Percentiles rank a stretch among this genome's conserved stretches.
Evolutionary conservation across 371 early-diverging fungal species (phyloP).

Genomic region (Entomophthora muscae): DNA sequence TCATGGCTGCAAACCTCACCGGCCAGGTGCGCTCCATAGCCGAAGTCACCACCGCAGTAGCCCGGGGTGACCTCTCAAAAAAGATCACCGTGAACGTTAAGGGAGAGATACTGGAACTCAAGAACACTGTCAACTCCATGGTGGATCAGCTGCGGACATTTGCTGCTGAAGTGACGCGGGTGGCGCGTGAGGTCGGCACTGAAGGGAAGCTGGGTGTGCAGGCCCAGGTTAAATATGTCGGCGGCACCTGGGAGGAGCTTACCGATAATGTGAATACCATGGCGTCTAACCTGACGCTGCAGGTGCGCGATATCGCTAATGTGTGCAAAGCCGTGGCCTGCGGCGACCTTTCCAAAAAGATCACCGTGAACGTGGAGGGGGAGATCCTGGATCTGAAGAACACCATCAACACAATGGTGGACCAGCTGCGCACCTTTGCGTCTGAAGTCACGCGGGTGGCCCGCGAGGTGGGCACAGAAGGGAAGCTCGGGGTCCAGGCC

Average conservation of each 20-base stretch:
- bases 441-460: constrained; percentile 37
- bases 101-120: constrained; percentile 32
- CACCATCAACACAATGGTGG: constrained; percentile 30
- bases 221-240: constrained; percentile 36
- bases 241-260: constrained; percentile 37
- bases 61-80: constrained; percentile 25
- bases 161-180: constrained; percentile 29
- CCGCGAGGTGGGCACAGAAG: constrained; percentile 41
- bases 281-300: constrained; percentile 21
- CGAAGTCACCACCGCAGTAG: constrained; percentile 28
- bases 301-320: constrained; percentile 18
- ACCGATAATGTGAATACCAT: constrained; percentile 37
- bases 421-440: constrained; percentile 26
- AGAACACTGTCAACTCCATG: constrained; percentile 33
- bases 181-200: constrained; percentile 30
- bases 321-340: constrained; percentile 24
- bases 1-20: constrained; percentile 26
- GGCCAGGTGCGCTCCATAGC: constrained; percentile 30
- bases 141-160: constrained; percentile 26
- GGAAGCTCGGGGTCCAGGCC: constrained; percentile 27
- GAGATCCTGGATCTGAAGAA: constrained; percentile 32
- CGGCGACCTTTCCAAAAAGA: constrained; percentile 28
- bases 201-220: constrained; percentile 33
- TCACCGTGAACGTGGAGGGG: constrained; percentile 23
- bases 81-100: constrained; percentile 24